These are phyloP conservation scores for Arthrocladium fulminans DNA, from an alignment of 2,329 filamentous ascomycete genomes.

Conservation along the genomic window DNA sequence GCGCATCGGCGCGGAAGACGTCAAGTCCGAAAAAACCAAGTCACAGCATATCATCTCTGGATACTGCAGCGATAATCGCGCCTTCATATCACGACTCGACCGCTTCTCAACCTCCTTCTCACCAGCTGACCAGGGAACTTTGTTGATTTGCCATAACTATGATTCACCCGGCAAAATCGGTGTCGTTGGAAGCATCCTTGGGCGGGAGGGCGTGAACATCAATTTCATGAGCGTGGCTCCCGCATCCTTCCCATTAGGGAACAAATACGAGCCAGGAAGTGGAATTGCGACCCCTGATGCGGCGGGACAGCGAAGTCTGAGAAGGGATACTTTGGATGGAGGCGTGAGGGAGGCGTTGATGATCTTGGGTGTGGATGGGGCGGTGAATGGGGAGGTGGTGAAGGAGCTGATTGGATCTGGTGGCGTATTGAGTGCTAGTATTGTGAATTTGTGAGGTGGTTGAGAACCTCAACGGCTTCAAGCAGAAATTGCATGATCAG, in stretches of 20 bases:
- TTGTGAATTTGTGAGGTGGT: slow-evolving; percentile 37
- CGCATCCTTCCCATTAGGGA: slow-evolving; percentile 14
- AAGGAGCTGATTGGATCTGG: slow-evolving; percentile 41
- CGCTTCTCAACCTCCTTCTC: slow-evolving; percentile 65
- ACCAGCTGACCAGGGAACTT: slow-evolving; percentile 53
- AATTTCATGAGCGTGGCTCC: slow-evolving; percentile 67
- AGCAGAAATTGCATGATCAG: too few species aligned
- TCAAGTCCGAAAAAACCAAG: slow-evolving; percentile 17
- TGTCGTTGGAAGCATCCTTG: slow-evolving; percentile 62
- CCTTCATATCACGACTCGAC: slow-evolving; percentile 63
- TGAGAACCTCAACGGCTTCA: too few species aligned
- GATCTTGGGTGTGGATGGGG: slow-evolving; percentile 66
- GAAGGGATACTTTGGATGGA: not conserved
- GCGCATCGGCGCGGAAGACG: slow-evolving; percentile 19
- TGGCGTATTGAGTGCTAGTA: slow-evolving; percentile 46
- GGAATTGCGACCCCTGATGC: slow-evolving; percentile 16
- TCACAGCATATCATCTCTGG: slow-evolving; percentile 45
- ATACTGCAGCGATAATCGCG: slow-evolving; percentile 30
- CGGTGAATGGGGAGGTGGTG: slow-evolving; percentile 50
- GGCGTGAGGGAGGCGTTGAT: slow-evolving; percentile 58
- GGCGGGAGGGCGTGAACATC: slow-evolving; percentile 65
- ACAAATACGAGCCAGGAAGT: slow-evolving; percentile 3
- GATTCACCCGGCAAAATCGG: slow-evolving; percentile 77
- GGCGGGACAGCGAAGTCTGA: slow-evolving; percentile 27
- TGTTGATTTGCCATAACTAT: slow-evolving; percentile 74